Evolutionary conservation across 352 stramenopile species (phyloP).

Genomic region (Pythium phragmitis): DNA sequence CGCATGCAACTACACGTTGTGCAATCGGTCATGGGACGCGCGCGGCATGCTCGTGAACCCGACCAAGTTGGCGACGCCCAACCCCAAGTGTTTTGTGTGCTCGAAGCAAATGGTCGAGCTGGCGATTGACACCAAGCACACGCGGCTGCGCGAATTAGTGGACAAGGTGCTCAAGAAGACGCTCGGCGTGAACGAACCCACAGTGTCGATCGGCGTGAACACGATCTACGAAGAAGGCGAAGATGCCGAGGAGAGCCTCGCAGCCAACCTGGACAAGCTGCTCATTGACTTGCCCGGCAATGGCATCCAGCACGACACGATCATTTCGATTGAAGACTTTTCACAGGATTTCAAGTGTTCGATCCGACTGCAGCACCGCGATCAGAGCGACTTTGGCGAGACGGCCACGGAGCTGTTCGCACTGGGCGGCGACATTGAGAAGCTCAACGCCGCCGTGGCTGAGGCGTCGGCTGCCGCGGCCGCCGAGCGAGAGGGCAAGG

Average conservation of each 20-base stretch:
- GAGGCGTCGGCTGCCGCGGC: constrained; percentile 14
- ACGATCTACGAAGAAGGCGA: constrained; percentile 97
- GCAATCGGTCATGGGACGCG: constrained; percentile 89
- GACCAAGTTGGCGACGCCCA: constrained; percentile 85
- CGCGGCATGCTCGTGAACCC: constrained; percentile 93
- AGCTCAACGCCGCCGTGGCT: constrained; percentile 39
- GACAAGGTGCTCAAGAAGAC: constrained; percentile 85
- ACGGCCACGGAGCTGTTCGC: constrained; percentile 73
- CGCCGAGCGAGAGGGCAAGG: constrained; percentile 31
- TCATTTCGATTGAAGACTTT: constrained; percentile 95
- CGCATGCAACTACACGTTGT: constrained; percentile 93
- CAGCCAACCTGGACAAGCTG: constrained; percentile 88
- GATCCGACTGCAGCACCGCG: constrained; percentile 74
- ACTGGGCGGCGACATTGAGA: constrained; percentile 62
- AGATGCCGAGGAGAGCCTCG: constrained; percentile 79
- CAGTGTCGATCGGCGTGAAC: constrained; percentile 80
- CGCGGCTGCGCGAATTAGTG: constrained; percentile 74
- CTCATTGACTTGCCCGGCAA: constrained; percentile 88
- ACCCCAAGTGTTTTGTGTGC: constrained; percentile 96
- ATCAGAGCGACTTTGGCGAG: constrained; percentile 62
- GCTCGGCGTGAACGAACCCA: constrained; percentile 89
- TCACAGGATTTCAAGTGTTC: constrained; percentile 92
- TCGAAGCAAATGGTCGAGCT: constrained; percentile 91
- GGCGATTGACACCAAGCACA: constrained; percentile 87
- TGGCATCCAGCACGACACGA: constrained; percentile 91